Evolutionary conservation across 352 stramenopile genomes (phyloP).

Genomic region (Globisporangium nodosum): DNA sequence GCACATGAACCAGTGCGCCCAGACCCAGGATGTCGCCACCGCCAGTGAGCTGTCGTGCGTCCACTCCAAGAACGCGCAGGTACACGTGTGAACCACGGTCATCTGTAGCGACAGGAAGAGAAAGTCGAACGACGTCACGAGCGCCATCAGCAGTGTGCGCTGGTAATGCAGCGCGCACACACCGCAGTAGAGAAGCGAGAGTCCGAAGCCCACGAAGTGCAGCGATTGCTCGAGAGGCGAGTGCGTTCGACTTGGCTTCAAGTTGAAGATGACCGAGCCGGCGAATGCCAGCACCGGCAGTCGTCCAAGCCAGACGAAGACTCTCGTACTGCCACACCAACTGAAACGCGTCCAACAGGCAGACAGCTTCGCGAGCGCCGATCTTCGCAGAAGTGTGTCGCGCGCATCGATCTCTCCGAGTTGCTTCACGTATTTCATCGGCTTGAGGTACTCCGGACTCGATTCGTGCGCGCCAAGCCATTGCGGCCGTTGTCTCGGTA

Average conservation of each 20-base stretch:
- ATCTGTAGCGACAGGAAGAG: slow-evolving; percentile 26
- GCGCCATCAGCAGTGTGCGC: slow-evolving; percentile 9
- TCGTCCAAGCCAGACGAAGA: background rate
- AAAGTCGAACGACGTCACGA: slow-evolving; percentile 27
- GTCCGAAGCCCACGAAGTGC: background rate
- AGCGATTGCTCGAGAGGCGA: background rate
- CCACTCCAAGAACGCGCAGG: slow-evolving; percentile 27
- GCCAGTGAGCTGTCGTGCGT: background rate
- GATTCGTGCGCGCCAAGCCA: no score
- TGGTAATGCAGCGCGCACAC: slow-evolving; percentile 8
- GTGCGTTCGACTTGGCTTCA: background rate
- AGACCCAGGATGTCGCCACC: slow-evolving; percentile 16
- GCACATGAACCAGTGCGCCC: slow-evolving; percentile 19
- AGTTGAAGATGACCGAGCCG: background rate
- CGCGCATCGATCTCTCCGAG: slow-evolving; percentile 3
- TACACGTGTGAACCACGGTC: slow-evolving; percentile 9
- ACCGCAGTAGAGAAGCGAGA: slow-evolving; percentile 3
- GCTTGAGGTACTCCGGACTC: slow-evolving; percentile 6
- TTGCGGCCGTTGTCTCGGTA: background rate
- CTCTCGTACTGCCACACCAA: background rate
- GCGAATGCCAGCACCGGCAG: background rate
- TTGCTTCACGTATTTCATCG: slow-evolving; percentile 5
- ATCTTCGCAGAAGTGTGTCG: slow-evolving; percentile 3
- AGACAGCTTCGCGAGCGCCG: background rate
- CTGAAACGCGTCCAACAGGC: background rate